phyloP scores from a whole-genome alignment of 2,329 filamentous ascomycete genomes.

The Dryadomyces sulphureus region DNA sequence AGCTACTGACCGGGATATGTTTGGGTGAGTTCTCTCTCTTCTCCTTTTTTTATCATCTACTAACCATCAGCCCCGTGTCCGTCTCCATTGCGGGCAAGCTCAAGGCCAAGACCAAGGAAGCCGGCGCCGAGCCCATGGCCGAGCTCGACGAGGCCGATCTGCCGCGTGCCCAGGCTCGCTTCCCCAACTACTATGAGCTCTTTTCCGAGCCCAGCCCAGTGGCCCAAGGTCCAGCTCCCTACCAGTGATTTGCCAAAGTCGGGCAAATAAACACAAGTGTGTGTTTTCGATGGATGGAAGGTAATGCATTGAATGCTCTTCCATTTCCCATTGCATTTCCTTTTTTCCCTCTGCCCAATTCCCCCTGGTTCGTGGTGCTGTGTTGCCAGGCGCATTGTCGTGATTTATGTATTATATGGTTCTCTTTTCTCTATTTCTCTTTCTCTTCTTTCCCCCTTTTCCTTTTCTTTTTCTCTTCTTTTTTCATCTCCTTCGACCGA shows the following conservation, averaged over 20 bases:
- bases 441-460: neutral
- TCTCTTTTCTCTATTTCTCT: neutral
- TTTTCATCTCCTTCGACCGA: neutral
- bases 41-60: neutral
- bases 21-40: slow-evolving; percentile 44
- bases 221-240: slow-evolving; percentile 34
- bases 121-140: slow-evolving; percentile 20
- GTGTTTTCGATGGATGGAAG: neutral
- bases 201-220: slow-evolving; percentile 30
- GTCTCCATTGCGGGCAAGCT: slow-evolving; percentile 25
- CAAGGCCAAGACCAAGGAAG: slow-evolving; percentile 27
- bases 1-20: slow-evolving; percentile 68
- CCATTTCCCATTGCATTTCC: neutral
- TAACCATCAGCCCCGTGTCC: neutral
- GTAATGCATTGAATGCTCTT: neutral
- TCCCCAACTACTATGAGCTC: slow-evolving; percentile 37
- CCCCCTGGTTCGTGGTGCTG: too few relatives aligned
- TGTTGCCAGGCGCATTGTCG: too few relatives aligned
- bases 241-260: slow-evolving; percentile 19
- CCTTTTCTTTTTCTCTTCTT: neutral
- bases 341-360: too few relatives aligned
- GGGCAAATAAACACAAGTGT: neutral
- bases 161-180: slow-evolving; percentile 34
- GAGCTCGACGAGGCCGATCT: slow-evolving; percentile 37
- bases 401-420: neutral